These are phyloP conservation scores for Entomortierella chlamydospora DNA, from an alignment of 192 early-diverging fungal species.

Conservation along the genomic window DNA sequence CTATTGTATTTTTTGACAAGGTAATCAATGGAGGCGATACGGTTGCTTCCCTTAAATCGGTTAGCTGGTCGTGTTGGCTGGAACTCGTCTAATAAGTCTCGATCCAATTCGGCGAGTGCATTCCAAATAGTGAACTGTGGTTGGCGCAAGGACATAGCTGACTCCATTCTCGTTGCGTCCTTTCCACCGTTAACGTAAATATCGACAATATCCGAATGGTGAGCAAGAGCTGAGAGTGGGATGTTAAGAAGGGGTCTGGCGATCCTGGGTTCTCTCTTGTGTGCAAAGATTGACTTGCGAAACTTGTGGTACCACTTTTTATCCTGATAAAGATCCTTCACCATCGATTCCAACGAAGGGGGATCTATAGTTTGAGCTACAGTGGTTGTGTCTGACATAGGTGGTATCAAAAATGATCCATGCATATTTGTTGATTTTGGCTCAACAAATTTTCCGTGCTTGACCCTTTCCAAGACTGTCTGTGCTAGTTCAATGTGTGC, in stretches of 20 bases:
- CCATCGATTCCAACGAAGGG: conserved; percentile 18
- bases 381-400: neutral
- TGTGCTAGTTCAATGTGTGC: conserved; percentile 61
- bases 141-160: conserved; percentile 17
- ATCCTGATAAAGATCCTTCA: conserved; percentile 23
- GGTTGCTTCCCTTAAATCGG: conserved; percentile 28
- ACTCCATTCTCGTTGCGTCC: conserved; percentile 2
- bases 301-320: conserved; percentile 33
- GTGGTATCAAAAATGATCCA: conserved; percentile 9
- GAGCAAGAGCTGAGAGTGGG: conserved; percentile 24
- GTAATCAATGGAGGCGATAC: conserved; percentile 49
- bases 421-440: neutral
- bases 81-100: conserved; percentile 31
- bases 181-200: conserved; percentile 39
- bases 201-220: conserved; percentile 51
- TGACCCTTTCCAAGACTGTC: conserved; percentile 33
- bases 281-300: conserved; percentile 49
- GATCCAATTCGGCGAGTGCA: conserved; percentile 31
- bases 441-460: conserved; percentile 23
- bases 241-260: conserved; percentile 38
- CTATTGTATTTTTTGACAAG: conserved; percentile 56
- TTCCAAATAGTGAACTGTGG: conserved; percentile 50
- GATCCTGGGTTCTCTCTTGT: conserved; percentile 19
- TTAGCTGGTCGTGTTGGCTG: conserved; percentile 48
- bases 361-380: conserved; percentile 16